These are phyloP conservation scores for Boletus rex-veris DNA, from an alignment of 768 basidiomycete genomes.

Conservation along the genomic window DNA sequence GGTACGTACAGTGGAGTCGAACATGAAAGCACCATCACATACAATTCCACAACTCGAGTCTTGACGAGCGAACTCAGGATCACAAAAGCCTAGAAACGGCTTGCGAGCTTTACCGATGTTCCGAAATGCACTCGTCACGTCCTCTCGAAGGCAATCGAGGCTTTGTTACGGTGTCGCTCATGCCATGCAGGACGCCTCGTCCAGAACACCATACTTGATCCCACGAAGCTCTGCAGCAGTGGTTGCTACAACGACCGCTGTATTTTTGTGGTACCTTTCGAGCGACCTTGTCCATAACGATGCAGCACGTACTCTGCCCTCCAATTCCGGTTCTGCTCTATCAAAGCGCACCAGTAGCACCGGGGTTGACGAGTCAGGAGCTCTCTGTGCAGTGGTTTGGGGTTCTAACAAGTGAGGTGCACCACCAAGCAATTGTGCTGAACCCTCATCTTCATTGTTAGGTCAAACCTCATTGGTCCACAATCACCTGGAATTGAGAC, in stretches of 20 bases:
- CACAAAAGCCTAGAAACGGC: background rate
- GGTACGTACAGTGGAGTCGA: background rate
- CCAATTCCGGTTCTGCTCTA: background rate
- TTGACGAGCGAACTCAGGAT: background rate
- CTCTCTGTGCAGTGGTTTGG: slow-evolving; percentile 59
- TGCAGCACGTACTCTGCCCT: slow-evolving; percentile 10
- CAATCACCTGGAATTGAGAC: slow-evolving; percentile 36
- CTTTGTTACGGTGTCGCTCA: slow-evolving; percentile 8
- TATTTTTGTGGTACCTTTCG: slow-evolving; percentile 39
- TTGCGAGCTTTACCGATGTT: slow-evolving; percentile 10
- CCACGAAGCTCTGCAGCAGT: slow-evolving; percentile 12
- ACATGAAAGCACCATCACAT: no score
- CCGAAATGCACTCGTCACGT: slow-evolving; percentile 5
- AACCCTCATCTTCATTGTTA: slow-evolving; percentile 22
- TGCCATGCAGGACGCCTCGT: background rate
- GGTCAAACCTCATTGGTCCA: slow-evolving; percentile 45
- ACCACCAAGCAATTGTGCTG: background rate
- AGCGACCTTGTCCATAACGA: slow-evolving; percentile 37
- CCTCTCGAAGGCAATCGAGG: slow-evolving; percentile 1
- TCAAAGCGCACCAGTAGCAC: slow-evolving; percentile 18
- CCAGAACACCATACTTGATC: slow-evolving; percentile 1
- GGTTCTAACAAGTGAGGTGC: slow-evolving; percentile 65
- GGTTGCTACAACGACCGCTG: slow-evolving; percentile 24
- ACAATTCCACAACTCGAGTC: background rate
- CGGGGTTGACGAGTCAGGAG: slow-evolving; percentile 23